phyloP scores from a whole-genome alignment of 768 basidiomycete genomes.

The Rhodotorula toruloides region DNA sequence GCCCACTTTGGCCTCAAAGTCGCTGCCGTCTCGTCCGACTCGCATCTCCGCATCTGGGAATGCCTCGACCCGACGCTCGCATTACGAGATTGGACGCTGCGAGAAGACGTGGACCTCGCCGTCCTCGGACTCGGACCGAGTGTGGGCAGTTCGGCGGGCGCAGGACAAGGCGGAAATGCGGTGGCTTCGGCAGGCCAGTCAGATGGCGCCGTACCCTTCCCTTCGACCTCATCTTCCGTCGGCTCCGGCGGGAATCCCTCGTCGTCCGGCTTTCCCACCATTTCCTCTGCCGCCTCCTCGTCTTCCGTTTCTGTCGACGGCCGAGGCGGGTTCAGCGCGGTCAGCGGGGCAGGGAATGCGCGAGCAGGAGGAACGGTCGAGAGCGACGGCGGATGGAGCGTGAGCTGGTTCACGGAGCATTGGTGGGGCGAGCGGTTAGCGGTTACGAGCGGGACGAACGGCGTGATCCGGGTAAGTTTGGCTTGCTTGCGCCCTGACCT shows the following conservation, averaged over 20 bases:
- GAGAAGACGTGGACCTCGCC: conserved; percentile 70
- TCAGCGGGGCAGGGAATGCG: conserved; percentile 46
- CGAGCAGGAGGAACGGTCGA: conserved; percentile 54
- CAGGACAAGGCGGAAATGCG: too few relatives aligned
- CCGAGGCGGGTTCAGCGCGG: conserved; percentile 49
- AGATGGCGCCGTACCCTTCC: too few relatives aligned
- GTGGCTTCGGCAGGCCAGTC: conserved; percentile 45
- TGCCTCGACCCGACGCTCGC: conserved; percentile 57
- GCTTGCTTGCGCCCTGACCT: too few relatives aligned
- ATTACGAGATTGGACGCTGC: conserved; percentile 69
- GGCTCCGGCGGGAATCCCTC: conserved; percentile 50
- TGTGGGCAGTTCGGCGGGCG: conserved; percentile 5
- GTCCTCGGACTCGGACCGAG: conserved; percentile 51
- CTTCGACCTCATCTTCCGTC: neutral
- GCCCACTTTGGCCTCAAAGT: conserved; percentile 81
- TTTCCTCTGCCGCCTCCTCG: conserved; percentile 14
- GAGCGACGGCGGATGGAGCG: conserved; percentile 84
- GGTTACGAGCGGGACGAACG: conserved; percentile 64
- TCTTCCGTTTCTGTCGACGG: conserved; percentile 10
- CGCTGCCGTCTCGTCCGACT: conserved; percentile 83
- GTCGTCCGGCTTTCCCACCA: conserved; percentile 54
- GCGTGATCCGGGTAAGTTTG: conserved; percentile 64
- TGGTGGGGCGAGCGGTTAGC: conserved; percentile 93
- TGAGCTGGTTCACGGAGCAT: conserved; percentile 92
- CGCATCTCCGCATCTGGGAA: conserved; percentile 80